A percentile compares a stretch with the other conserved stretches of the same genome.
phyloP scores from a whole-genome alignment of 371 early-diverging fungal species.

The Nematocida sp. region DNA sequence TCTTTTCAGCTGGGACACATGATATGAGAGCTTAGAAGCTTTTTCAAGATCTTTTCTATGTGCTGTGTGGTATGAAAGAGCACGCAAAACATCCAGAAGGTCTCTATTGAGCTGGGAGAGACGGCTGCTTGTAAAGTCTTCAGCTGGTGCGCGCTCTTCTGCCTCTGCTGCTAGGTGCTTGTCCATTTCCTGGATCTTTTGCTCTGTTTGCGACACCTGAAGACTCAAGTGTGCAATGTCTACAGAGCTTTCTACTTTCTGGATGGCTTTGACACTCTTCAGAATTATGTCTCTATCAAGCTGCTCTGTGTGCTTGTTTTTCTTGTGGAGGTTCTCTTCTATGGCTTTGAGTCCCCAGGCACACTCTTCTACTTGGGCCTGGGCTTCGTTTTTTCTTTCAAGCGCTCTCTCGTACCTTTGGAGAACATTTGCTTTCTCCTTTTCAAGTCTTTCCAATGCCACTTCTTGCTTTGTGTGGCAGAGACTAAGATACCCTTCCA shows the following conservation, averaged over 20 bases:
- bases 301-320: background rate
- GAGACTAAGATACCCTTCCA: background rate
- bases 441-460: constrained; percentile 65
- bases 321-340: background rate
- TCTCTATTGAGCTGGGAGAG: constrained; percentile 61
- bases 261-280: constrained; percentile 17
- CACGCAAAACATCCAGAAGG: constrained; percentile 16
- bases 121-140: constrained; percentile 71
- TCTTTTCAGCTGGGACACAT: background rate
- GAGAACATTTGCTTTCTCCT: background rate
- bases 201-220: background rate
- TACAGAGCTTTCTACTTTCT: constrained; percentile 39
- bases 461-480: constrained; percentile 32
- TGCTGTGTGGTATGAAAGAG: background rate
- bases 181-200: constrained; percentile 42
- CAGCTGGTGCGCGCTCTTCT: constrained; percentile 7
- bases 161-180: constrained; percentile 14
- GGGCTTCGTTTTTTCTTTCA: constrained; percentile 37
- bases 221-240: constrained; percentile 17
- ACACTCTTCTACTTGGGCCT: constrained; percentile 30
- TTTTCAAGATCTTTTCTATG: constrained; percentile 11
- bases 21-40: constrained; percentile 9
- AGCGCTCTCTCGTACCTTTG: background rate
- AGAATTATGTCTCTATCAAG: constrained; percentile 1
- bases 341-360: constrained; percentile 7